Percentiles rank a stretch among this genome's conserved stretches.
These are phyloP conservation scores for Aquilaria sinensis DNA, from an alignment of 345 rosid species.

Conservation along the genomic window DNA sequence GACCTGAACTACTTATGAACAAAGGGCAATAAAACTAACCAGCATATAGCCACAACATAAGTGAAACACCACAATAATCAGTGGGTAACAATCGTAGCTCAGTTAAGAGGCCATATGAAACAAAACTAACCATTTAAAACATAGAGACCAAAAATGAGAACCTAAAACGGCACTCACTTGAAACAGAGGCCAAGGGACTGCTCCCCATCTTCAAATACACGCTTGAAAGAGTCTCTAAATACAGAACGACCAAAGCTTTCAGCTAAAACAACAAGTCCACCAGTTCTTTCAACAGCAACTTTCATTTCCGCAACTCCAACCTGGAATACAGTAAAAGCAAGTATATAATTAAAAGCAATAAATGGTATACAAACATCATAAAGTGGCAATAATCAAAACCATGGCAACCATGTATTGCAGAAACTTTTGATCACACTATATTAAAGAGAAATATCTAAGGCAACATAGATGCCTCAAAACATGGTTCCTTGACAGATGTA, in stretches of 20 bases:
- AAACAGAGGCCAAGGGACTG: slow-evolving; percentile 88
- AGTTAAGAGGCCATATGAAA: neutral
- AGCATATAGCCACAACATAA: neutral
- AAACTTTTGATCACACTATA: no score
- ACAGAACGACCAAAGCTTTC: slow-evolving; percentile 97
- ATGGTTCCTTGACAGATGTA: no score
- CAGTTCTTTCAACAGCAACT: slow-evolving; percentile 84
- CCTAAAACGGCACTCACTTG: slow-evolving; percentile 49
- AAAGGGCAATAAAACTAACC: neutral
- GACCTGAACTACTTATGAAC: neutral
- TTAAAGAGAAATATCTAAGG: no score
- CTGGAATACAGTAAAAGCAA: slow-evolving; percentile 24
- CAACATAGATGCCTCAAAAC: no score
- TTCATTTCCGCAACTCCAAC: slow-evolving; percentile 98
- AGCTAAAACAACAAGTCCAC: slow-evolving; percentile 85
- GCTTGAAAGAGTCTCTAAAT: slow-evolving; percentile 85
- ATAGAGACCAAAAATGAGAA: slow-evolving; percentile 10
- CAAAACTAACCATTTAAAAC: neutral
- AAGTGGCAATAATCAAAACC: no score
- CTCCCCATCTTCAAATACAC: slow-evolving; percentile 81
- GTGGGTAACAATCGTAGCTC: neutral
- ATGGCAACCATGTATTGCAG: no score
- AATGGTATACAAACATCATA: no score
- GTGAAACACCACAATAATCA: neutral
- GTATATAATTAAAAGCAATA: neutral